A percentile compares a stretch with the other conserved stretches of the same genome.
Conservation (phyloP, 192 early-diverging fungal species). For the Coemansia sp. region DNA sequence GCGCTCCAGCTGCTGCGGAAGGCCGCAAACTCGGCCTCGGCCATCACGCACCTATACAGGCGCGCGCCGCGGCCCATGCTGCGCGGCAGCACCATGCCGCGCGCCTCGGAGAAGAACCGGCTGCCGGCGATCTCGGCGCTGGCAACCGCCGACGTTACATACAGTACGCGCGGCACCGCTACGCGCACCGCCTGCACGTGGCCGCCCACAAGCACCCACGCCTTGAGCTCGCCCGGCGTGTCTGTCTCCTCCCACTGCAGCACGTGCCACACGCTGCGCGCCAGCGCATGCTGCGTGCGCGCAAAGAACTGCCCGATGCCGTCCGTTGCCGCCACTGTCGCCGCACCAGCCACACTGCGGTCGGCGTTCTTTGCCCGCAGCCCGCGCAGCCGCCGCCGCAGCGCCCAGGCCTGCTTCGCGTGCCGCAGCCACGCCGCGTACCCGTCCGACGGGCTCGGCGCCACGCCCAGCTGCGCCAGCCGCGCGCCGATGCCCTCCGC, state of each 20-base stretch:
- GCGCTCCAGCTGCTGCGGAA: conserved; percentile 74
- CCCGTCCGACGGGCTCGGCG: conserved; percentile 69
- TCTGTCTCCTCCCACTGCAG: conserved; percentile 86
- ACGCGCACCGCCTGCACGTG: conserved; percentile 74
- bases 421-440: conserved; percentile 77
- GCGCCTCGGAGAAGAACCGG: conserved; percentile 50
- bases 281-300: conserved; percentile 66
- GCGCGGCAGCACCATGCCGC: conserved; percentile 73
- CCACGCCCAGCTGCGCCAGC: conserved; percentile 51
- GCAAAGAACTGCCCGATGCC: conserved; percentile 65
- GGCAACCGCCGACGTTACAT: conserved; percentile 74
- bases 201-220: conserved; percentile 80
- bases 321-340: background rate
- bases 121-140: conserved; percentile 55
- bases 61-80: conserved; percentile 57
- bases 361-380: conserved; percentile 54
- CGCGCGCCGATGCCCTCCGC: conserved; percentile 47
- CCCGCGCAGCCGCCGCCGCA: conserved; percentile 59
- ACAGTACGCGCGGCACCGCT: conserved; percentile 80
- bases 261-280: conserved; percentile 78
- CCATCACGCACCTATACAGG: conserved; percentile 83
- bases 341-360: background rate
- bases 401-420: conserved; percentile 79
- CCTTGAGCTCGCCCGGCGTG: conserved; percentile 80
- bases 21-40: conserved; percentile 74